Percentiles rank a stretch among this genome's conserved stretches.
Conservation (phyloP, 2,329 filamentous ascomycete species). For the Raffaelea arxii region DNA sequence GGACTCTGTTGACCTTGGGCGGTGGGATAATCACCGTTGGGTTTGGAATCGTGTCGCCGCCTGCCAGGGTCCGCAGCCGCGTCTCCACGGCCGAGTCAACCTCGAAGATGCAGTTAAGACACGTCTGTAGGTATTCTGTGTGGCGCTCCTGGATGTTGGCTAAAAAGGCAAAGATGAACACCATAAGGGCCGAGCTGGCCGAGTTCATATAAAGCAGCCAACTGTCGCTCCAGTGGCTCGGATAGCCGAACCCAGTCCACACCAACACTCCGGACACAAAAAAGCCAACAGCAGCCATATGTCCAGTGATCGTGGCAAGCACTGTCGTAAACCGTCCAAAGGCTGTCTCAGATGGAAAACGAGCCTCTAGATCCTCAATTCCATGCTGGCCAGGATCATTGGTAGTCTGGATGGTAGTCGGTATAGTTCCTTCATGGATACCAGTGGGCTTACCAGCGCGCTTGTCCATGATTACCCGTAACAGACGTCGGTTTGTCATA, state of each 20-base stretch:
- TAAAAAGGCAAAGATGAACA: conserved; percentile 28
- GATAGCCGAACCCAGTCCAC: conserved; percentile 23
- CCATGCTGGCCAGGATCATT: conserved; percentile 16
- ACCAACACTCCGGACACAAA: conserved; percentile 25
- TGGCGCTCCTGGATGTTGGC: conserved; percentile 28
- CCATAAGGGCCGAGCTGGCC: conserved; percentile 30
- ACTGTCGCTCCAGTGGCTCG: conserved; percentile 19
- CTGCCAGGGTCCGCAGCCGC: conserved; percentile 22
- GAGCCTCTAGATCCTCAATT: no score
- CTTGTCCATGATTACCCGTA: conserved; percentile 14
- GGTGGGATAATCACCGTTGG: conserved; percentile 20
- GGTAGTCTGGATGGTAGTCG: conserved; percentile 15
- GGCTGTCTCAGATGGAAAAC: no score
- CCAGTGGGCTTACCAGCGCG: conserved; percentile 9
- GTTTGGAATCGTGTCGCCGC: conserved; percentile 23
- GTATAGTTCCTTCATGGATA: conserved; percentile 11
- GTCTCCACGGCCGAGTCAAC: conserved; percentile 25
- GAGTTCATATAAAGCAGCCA: conserved; percentile 35
- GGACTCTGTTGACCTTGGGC: conserved; percentile 20
- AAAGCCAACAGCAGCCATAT: conserved; percentile 19
- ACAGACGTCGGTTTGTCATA: conserved; percentile 20
- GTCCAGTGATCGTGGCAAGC: conserved; percentile 18
- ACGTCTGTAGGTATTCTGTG: conserved; percentile 20
- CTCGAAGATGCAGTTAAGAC: conserved; percentile 22
- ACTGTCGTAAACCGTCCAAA: conserved; percentile 19